These are phyloP conservation scores for Citrus cavaleriei DNA, from an alignment of 345 rosid genomes.

Conservation along the genomic window DNA sequence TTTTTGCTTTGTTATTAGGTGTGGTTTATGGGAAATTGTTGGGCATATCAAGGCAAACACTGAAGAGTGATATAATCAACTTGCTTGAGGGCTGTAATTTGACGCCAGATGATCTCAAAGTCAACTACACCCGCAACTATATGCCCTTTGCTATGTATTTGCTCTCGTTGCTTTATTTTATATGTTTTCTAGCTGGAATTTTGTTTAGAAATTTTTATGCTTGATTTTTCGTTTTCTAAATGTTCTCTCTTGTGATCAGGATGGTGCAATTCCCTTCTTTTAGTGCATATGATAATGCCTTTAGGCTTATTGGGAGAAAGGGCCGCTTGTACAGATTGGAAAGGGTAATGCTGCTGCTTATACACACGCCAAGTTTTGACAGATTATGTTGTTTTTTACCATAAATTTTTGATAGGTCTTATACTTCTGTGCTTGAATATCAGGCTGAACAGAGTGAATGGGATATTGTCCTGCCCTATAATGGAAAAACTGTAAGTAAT, in stretches of 20 bases:
- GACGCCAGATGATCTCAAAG: conserved; percentile 52
- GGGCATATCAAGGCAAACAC: conserved; percentile 40
- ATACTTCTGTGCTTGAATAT: conserved; percentile 1
- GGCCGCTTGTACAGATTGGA: conserved; percentile 56
- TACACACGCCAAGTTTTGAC: neutral
- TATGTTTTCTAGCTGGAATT: neutral
- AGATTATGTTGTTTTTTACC: neutral
- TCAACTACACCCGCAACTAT: conserved; percentile 41
- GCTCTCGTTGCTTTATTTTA: conserved; percentile 3
- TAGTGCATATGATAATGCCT: conserved; percentile 35
- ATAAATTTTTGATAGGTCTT: neutral
- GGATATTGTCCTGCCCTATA: conserved; percentile 44
- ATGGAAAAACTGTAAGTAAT: conserved; percentile 68
- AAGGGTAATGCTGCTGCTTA: conserved; percentile 38
- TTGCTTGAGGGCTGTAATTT: conserved; percentile 57
- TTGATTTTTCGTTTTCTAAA: neutral
- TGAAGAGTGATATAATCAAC: conserved; percentile 63
- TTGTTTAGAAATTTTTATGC: neutral
- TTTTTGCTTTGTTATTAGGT: conserved; percentile 23
- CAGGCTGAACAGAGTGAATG: conserved; percentile 51
- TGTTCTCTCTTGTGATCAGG: conserved; percentile 35
- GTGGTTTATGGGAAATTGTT: conserved; percentile 41
- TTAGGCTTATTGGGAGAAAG: conserved; percentile 32
- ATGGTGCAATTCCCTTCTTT: conserved; percentile 51
- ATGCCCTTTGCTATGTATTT: conserved; percentile 45